phyloP scores from a whole-genome alignment of 2,329 filamentous ascomycete species.

The Hirsutella thompsonii region DNA sequence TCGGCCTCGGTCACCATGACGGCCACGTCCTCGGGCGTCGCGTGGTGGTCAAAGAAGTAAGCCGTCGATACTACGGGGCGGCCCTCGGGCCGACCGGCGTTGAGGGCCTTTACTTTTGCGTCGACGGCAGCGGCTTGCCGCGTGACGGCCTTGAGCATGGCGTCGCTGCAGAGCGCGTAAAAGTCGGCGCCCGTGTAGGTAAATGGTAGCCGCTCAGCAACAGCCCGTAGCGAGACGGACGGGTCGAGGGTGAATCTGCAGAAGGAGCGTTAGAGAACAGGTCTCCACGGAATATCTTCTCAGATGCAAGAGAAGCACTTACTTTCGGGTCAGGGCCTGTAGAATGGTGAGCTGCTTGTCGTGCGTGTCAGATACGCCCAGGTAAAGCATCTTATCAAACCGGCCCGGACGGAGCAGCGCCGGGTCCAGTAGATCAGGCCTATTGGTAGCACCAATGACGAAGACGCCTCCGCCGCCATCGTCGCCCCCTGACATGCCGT shows the following conservation, averaged over 20 bases:
- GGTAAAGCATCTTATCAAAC: conserved; percentile 97
- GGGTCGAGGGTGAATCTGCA: conserved; percentile 73
- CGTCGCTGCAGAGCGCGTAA: conserved; percentile 92
- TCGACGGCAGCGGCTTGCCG: conserved; percentile 77
- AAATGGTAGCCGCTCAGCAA: conserved; percentile 72
- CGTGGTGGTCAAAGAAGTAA: conserved; percentile 91
- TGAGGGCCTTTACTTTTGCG: conserved; percentile 62
- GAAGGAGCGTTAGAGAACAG: background rate
- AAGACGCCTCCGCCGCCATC: conserved; percentile 82
- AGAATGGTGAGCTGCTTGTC: conserved; percentile 92
- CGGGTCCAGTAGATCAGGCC: conserved; percentile 84
- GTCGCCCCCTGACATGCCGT: conserved; percentile 92
- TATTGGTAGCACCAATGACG: conserved; percentile 91
- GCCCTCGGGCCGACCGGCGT: conserved; percentile 26
- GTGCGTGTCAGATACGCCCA: conserved; percentile 92
- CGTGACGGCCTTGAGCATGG: conserved; percentile 97
- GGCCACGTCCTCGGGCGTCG: conserved; percentile 66
- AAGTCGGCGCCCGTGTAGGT: conserved; percentile 97
- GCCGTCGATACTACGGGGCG: conserved; percentile 58
- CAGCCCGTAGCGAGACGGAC: conserved; percentile 57
- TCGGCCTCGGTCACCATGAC: conserved; percentile 86
- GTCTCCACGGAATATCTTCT: background rate
- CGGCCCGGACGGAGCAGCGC: conserved; percentile 79
- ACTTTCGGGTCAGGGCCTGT: conserved; percentile 90
- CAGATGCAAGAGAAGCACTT: conserved; percentile 24